Evolutionary conservation across 345 rosid species (phyloP), one percentile per base, ranked within the genome.

Genomic region (Syzygium oleosum): DNA sequence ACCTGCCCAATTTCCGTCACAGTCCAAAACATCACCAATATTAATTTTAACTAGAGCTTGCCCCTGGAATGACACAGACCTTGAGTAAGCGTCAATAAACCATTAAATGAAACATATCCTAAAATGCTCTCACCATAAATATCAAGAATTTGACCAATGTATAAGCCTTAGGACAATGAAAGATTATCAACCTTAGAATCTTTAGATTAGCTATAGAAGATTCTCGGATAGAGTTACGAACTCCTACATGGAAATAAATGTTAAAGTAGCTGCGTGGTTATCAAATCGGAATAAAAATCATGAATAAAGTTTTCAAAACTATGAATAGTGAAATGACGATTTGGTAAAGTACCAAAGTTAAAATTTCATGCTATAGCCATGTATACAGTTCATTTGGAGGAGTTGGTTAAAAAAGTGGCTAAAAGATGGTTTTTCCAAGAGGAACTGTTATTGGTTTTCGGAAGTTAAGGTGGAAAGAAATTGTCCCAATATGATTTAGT

Each of bases 31-130:
- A 89, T 91, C 91, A 86, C 99, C 99, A 27, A 96, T 94, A 87
- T 92, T 94, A 84, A 95, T 94, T 92, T 95, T 98, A 86, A 96
- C 95, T 53, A 95, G 85, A 83, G 97, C 98, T 92, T 95, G 98
- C 88, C 99, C 99, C 99, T 98, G 92, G 90, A 92, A 73, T 49
- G 84, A 89, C 78, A 91, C 85, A 38, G 87, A 83, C 65, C 85
- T 52, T n/a, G 38, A 84, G 91, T 91, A 88, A 91, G 89, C 52
- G 88, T 90, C 88, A 90, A 88, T 85, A 59, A 51, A 87, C 84
- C 86, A 84, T 80, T 78, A 89, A 22, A 65, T 38, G 85, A 51
- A 85, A 22, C 17, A 54, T 54, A 90, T 53, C 53, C 86, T 63
- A 53, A 77, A 87, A 87, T 83, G 84, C 78, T 86, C 79, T 38